phyloP scores from a whole-genome alignment of 2,329 filamentous ascomycete species.

The Polychaeton citri region DNA sequence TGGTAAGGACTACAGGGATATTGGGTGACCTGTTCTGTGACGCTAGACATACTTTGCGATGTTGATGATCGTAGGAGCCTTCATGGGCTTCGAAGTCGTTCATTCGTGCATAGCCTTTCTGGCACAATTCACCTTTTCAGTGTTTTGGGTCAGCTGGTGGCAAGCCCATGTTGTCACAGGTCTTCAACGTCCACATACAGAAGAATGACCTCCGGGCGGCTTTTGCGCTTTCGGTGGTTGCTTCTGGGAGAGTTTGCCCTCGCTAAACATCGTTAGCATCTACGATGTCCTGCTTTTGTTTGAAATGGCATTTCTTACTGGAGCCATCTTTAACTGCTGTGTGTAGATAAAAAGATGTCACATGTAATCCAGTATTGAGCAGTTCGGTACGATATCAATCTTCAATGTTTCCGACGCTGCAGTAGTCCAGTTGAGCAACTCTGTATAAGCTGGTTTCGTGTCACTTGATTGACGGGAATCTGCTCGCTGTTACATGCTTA shows the following conservation, averaged over 20 bases:
- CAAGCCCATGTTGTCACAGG: neutral
- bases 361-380: too few species aligned
- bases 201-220: constrained; percentile 71
- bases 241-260: constrained; percentile 15
- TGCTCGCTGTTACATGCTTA: too few species aligned
- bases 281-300: neutral
- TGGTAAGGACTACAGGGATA: neutral
- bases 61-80: constrained; percentile 85
- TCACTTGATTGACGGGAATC: too few species aligned
- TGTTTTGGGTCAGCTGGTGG: neutral
- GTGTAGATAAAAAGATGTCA: too few species aligned
- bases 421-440: too few species aligned
- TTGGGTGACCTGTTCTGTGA: neutral
- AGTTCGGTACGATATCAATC: too few species aligned
- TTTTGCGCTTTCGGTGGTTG: constrained; percentile 43
- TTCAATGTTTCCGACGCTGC: too few species aligned
- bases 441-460: too few species aligned
- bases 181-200: constrained; percentile 30
- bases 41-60: constrained; percentile 51
- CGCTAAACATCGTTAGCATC: constrained; percentile 12
- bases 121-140: constrained; percentile 55
- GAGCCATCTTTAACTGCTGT: constrained; percentile 44
- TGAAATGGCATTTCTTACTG: constrained; percentile 27
- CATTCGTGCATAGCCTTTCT: constrained; percentile 88
- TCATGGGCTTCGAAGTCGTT: constrained; percentile 95